These are phyloP conservation scores for Pythium vanterpoolii DNA, from an alignment of 352 stramenopile species.

Conservation along the genomic window DNA sequence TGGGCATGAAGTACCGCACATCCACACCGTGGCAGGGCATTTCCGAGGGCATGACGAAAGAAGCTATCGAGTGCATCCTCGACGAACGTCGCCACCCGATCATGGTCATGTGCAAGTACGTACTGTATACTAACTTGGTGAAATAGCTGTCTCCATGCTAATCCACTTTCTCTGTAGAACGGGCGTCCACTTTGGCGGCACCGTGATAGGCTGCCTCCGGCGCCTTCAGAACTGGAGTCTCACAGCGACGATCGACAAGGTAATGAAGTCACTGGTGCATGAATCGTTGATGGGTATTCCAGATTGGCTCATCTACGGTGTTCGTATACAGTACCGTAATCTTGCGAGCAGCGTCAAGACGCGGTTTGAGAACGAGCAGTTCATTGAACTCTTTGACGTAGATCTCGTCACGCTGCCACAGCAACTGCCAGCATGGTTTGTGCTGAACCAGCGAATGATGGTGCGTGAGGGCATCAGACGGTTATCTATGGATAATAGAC, in stretches of 20 bases:
- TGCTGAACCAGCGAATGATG: conserved; percentile 76
- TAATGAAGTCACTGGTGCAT: conserved; percentile 4
- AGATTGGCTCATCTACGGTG: not conserved
- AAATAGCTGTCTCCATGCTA: not conserved
- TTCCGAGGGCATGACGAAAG: conserved; percentile 82
- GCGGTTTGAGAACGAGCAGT: conserved; percentile 87
- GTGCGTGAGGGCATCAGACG: conserved; percentile 23
- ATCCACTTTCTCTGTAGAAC: conserved; percentile 32
- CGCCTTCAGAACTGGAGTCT: conserved; percentile 85
- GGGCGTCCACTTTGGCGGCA: conserved; percentile 70
- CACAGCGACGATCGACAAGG: conserved; percentile 86
- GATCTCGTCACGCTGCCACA: conserved; percentile 79
- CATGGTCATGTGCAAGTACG: conserved; percentile 87
- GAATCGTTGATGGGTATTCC: not conserved
- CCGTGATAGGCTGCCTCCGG: conserved; percentile 77
- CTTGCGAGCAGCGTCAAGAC: conserved; percentile 84
- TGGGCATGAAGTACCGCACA: conserved; percentile 79
- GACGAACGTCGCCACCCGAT: conserved; percentile 76
- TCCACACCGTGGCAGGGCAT: conserved; percentile 69
- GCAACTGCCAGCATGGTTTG: conserved; percentile 78
- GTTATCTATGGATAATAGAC: not conserved
- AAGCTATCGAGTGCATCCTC: conserved; percentile 81
- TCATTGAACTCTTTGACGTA: conserved; percentile 87
- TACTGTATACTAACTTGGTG: not conserved
- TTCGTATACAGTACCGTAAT: conserved; percentile 65